Base-by-base conservation (phyloP, 2,329 filamentous ascomycete genomes). In the Hymenoscyphus scutula region DNA sequence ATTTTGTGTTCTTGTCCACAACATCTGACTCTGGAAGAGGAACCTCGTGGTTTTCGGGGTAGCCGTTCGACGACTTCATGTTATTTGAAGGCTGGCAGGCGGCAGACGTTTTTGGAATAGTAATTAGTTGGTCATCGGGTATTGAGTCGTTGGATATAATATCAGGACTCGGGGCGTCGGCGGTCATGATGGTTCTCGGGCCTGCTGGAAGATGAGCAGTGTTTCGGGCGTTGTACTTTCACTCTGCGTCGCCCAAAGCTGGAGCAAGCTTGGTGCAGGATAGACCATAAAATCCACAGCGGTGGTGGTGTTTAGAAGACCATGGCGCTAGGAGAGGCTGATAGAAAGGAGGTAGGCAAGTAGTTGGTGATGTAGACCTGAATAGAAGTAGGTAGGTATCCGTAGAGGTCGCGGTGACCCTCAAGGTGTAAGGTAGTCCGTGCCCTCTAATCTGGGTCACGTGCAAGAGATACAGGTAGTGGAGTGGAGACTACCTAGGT, bases 81-180 rank as follows among this genome's bases (percentile, higher is more conserved):
- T 62, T 64, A 64, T 66, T 66, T 30, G 60, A 64, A 41, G 66
- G 54, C 55, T 71, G 70, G 27, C 64, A 60, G 29, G 71, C 68
- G n/a, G 72, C 68, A 15, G 68, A 71, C 10, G 72, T 73, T 53
- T 71, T 74, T 3, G 71, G 71, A 2, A 68, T 63, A 1, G 62
- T 62, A 19, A 64, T 56, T 8, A 63, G 64, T n/a, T 68, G 65
- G 38, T 74, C 72, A 58, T 74, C 72, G 19, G 69, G 68, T 48
- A 71, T 69, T 38, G 69, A 71, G 61, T 73, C 70, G 63, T 67
- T 72, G 58, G 69, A 61, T 17, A 67, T 56, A 45, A 64, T 53
- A 59, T 74, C 69, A 19, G 67, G 67, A 60, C 62, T 69, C 19
- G 68, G 64, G 23, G 67, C 48, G 55, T 64, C 67, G 59, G 68